phyloP scores from a whole-genome alignment of 2,329 filamentous ascomycete genomes.

The Tolypocladium nubicola region DNA sequence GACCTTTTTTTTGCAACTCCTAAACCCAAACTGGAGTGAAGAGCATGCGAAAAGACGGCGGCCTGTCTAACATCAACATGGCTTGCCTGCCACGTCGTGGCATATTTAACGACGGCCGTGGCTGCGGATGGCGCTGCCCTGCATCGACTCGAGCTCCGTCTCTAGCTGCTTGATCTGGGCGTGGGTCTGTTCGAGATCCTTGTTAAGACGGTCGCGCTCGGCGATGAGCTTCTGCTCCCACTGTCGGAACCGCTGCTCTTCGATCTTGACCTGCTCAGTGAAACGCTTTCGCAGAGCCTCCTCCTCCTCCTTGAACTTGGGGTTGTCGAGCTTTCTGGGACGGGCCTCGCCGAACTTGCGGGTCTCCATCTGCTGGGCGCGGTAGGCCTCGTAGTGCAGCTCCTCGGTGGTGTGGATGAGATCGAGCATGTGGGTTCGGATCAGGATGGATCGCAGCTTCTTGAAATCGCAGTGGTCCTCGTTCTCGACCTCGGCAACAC shows the following conservation, averaged over 20 bases:
- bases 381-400: slow-evolving; percentile 98
- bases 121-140: slow-evolving; percentile 81
- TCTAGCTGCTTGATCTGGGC: slow-evolving; percentile 89
- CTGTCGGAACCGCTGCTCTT: slow-evolving; percentile 97
- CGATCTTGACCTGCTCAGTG: slow-evolving; percentile 99
- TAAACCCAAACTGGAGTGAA: slow-evolving; percentile 19
- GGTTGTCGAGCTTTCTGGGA: slow-evolving; percentile 97
- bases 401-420: slow-evolving; percentile 99
- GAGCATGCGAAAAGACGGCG: slow-evolving; percentile 15
- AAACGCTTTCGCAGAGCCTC: slow-evolving; percentile 97
- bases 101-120: slow-evolving; percentile 75
- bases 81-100: slow-evolving; percentile 6
- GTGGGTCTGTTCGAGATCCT: slow-evolving; percentile 97
- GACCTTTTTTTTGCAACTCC: slow-evolving; percentile 22
- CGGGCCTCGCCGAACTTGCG: slow-evolving; percentile 97
- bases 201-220: slow-evolving; percentile 98
- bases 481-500: slow-evolving; percentile 98
- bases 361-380: slow-evolving; percentile 99
- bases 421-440: slow-evolving; percentile 99
- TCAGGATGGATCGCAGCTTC: slow-evolving; percentile 97
- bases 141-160: slow-evolving; percentile 84
- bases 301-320: slow-evolving; percentile 99
- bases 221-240: slow-evolving; percentile 99
- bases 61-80: slow-evolving; percentile 17
- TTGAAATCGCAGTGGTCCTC: slow-evolving; percentile 99